These are phyloP conservation scores for Nannochloropsis gaditana DNA, from an alignment of 108 stramenopile species.

Conservation along the genomic window DNA sequence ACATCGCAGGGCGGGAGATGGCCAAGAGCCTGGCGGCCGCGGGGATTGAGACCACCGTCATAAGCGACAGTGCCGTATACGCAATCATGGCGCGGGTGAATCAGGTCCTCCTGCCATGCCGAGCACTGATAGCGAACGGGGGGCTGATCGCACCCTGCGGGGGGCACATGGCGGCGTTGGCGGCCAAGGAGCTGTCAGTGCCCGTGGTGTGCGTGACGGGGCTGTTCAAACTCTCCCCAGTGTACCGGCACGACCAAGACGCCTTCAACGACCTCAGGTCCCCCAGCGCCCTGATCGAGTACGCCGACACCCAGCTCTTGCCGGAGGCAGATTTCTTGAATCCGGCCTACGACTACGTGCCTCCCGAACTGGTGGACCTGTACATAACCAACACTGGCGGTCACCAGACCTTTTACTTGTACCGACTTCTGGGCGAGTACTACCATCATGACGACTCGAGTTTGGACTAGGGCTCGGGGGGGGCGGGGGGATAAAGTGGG, in stretches of 20 bases:
- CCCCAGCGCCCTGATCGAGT: conserved; percentile 63
- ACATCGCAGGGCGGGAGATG: conserved; percentile 66
- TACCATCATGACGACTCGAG: conserved; percentile 82
- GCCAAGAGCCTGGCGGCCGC: conserved; percentile 71
- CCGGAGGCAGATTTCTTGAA: conserved; percentile 63
- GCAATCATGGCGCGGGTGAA: conserved; percentile 86
- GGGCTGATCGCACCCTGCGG: conserved; percentile 83
- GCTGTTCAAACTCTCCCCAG: conserved; percentile 92
- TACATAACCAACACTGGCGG: conserved; percentile 91
- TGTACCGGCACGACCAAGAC: conserved; percentile 93
- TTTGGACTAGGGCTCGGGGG: conserved; percentile 40
- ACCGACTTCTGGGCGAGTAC: conserved; percentile 83
- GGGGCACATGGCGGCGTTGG: conserved; percentile 77
- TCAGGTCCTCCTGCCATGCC: conserved; percentile 74
- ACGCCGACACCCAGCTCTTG: conserved; percentile 60
- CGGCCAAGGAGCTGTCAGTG: conserved; percentile 83
- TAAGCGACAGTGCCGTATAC: conserved; percentile 65
- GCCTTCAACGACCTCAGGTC: conserved; percentile 77
- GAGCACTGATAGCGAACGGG: conserved; percentile 94
- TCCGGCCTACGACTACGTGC: conserved; percentile 89
- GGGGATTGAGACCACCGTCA: conserved; percentile 70
- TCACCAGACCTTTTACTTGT: conserved; percentile 90
- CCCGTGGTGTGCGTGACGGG: conserved; percentile 87
- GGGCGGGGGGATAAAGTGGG: too few relatives aligned
- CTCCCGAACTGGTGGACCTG: conserved; percentile 80